A percentile compares a stretch with the other conserved stretches of the same genome.
phyloP scores from a whole-genome alignment of 1,284 basidiomycete genomes.

The Salmacisia buchloeana region DNA sequence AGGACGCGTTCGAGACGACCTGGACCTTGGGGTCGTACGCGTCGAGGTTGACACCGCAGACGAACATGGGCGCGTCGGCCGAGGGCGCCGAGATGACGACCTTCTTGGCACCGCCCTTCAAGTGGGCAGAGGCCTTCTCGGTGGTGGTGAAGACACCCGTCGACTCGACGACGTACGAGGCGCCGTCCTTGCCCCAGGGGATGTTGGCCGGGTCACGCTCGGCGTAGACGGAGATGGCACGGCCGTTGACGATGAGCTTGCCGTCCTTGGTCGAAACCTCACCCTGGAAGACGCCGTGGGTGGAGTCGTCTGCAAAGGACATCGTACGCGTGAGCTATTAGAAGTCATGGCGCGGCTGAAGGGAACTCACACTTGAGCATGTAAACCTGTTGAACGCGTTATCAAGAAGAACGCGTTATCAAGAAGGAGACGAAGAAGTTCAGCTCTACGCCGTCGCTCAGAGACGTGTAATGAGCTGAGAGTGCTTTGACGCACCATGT shows the following conservation, averaged over 20 bases:
- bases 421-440: background rate
- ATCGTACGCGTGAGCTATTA: background rate
- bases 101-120: slow-evolving; percentile 99
- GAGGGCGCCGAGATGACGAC: slow-evolving; percentile 99
- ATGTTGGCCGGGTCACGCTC: slow-evolving; percentile 87
- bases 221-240: slow-evolving; percentile 67
- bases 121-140: slow-evolving; percentile 79
- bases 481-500: slow-evolving; percentile 48
- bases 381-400: slow-evolving; percentile 67
- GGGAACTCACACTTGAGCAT: slow-evolving; percentile 80
- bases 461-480: background rate
- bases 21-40: slow-evolving; percentile 83
- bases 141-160: slow-evolving; percentile 99
- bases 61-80: slow-evolving; percentile 89
- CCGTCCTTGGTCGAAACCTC: slow-evolving; percentile 75
- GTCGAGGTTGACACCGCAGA: slow-evolving; percentile 87
- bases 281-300: slow-evolving; percentile 93
- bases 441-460: slow-evolving; percentile 8
- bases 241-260: slow-evolving; percentile 82
- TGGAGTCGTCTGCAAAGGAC: slow-evolving; percentile 64
- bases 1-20: slow-evolving; percentile 95
- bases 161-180: slow-evolving; percentile 93
- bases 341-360: background rate
- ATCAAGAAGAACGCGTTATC: background rate
- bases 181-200: slow-evolving; percentile 73